Conservation (phyloP, 106 monocot species). For the Ottelia alismoides region DNA sequence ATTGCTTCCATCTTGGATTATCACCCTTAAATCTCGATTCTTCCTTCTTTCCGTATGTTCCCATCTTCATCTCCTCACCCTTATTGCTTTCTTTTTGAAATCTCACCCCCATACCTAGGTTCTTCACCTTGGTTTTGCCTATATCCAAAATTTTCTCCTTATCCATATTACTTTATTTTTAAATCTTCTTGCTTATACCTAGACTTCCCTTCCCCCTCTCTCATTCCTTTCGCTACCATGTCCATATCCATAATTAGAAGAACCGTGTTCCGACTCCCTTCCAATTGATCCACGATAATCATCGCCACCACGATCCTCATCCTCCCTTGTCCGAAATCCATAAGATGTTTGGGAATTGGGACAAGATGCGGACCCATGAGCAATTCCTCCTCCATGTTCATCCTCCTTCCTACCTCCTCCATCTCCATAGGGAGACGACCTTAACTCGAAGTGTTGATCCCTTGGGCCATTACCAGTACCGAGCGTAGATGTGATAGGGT, state of each 20-base stretch:
- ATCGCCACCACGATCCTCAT: slow-evolving; percentile 7
- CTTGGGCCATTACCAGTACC: slow-evolving; percentile 45
- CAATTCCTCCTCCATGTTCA: not conserved
- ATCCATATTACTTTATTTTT: too few relatives aligned
- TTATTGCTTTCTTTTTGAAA: slow-evolving; percentile 12
- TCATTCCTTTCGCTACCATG: not conserved
- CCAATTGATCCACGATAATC: too few relatives aligned
- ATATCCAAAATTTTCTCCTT: not conserved
- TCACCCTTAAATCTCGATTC: too few relatives aligned
- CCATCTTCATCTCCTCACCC: too few relatives aligned
- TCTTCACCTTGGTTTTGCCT: not conserved
- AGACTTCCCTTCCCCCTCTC: too few relatives aligned
- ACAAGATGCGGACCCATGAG: slow-evolving; percentile 1
- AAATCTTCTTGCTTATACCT: too few relatives aligned
- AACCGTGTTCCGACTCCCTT: slow-evolving; percentile 1
- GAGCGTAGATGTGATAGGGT: slow-evolving; percentile 21
- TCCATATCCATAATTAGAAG: not conserved
- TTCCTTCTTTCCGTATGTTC: too few relatives aligned
- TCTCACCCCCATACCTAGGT: slow-evolving; percentile 7
- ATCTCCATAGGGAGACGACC: slow-evolving; percentile 25
- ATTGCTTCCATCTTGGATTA: too few relatives aligned
- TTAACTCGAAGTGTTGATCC: slow-evolving; percentile 31
- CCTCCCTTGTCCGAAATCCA: slow-evolving; percentile 21
- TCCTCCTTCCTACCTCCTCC: not conserved
- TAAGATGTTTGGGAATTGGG: slow-evolving; percentile 32